Percentiles rank a stretch among this genome's conserved stretches.
These are phyloP conservation scores for Neurospora cerealis DNA, from an alignment of 495 filamentous ascomycete species.

Conservation along the genomic window DNA sequence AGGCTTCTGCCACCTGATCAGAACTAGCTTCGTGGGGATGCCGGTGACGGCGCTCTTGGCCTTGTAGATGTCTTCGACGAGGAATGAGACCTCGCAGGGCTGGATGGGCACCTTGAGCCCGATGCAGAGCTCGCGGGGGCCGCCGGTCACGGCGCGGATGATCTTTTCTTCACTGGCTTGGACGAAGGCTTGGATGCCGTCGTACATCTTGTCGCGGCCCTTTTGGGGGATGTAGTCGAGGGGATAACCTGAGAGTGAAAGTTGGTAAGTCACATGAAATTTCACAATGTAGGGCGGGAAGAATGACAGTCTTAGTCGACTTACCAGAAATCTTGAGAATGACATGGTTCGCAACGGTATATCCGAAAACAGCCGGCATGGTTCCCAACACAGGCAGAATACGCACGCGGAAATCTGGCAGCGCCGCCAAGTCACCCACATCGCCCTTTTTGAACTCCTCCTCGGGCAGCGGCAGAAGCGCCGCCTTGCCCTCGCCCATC, in stretches of 20 bases:
- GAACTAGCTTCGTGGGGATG: conserved; percentile 60
- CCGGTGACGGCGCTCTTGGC: conserved; percentile 78
- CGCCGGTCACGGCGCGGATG: conserved; percentile 40
- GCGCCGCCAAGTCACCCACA: conserved; percentile 74
- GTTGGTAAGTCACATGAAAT: conserved; percentile 2
- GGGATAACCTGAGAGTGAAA: conserved; percentile 52
- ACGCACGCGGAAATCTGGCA: conserved; percentile 86
- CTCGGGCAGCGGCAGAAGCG: conserved; percentile 74
- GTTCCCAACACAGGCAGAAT: conserved; percentile 93
- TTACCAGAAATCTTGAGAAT: conserved; percentile 65
- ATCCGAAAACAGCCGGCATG: conserved; percentile 94
- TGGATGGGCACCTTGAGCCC: conserved; percentile 73
- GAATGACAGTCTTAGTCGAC: neutral
- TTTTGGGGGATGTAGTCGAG: conserved; percentile 76
- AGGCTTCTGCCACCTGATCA: conserved; percentile 65
- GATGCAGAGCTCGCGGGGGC: conserved; percentile 42
- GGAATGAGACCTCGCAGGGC: conserved; percentile 68
- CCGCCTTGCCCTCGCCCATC: conserved; percentile 82
- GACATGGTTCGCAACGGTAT: conserved; percentile 81
- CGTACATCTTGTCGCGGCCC: conserved; percentile 80
- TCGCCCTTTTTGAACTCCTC: conserved; percentile 84
- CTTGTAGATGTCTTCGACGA: conserved; percentile 81
- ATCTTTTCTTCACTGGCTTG: conserved; percentile 70
- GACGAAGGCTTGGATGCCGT: conserved; percentile 59
- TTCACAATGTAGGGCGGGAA: neutral